Base-by-base conservation (phyloP, 1,284 basidiomycete genomes). In the Leccinum cinnamomeum region DNA sequence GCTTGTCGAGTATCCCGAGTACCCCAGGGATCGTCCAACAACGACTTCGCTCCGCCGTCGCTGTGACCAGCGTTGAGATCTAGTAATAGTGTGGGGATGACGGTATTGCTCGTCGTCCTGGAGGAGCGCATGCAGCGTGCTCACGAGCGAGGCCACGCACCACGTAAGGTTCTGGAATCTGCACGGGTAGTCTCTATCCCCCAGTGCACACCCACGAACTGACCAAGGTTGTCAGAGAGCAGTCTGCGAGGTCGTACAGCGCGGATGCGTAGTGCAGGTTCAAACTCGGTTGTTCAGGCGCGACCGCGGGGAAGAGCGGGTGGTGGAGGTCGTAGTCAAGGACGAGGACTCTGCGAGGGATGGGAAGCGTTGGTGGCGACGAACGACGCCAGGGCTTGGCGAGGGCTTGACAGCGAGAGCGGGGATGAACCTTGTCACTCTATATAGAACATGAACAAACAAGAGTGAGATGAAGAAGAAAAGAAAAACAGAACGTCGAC, bases 121-220 rank as follows among this genome's bases (percentile, higher is more conserved):
- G 37, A 80, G 74, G 28, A 81, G 66, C 0, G 64, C 68, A 2
- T 68, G 67, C 12, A 84, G 75, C 5, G 75, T 73, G 58, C 79
- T 78, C 54, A 84, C 74, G 41, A 85, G 74, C 0, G 77, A 75
- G 61, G 78, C 73, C 0, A 81, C 82, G 62, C 82, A 84, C 51
- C 76, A 75, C 0, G 75, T 20, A 20, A 20, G 20, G 20, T 20
- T 20, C 20, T 20, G 20, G 20, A 23, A 23, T 65, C 20, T 74
- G 71, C 1, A 75, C 67, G 0, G 77, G 67, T 75, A 30, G 72
- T 79, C 65, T 83, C 82, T 77, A 82, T 82, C 35, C 79, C 71
- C 83, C 83, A 85, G 65, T 83, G 79, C 14, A 84, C 76, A 2
- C 76, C 79, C 2, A 81, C 67, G 67, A 82, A 84, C 0, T 78